Evolutionary conservation across 108 stramenopile species (phyloP).

Genomic region (Skeletonema menzelii): DNA sequence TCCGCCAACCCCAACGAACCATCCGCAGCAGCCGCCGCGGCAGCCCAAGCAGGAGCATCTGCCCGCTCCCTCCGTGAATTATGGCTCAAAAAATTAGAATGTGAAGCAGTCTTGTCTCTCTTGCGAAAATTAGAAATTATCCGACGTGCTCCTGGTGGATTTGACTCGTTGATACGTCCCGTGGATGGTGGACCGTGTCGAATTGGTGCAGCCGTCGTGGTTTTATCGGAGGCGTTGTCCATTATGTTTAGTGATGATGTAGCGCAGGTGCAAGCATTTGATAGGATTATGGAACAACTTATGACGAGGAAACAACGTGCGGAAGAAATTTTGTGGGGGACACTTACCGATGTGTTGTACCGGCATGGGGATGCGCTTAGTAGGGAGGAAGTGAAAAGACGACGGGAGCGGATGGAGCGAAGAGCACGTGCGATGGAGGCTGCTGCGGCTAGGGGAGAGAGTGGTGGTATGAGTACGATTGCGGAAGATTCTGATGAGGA

Average conservation of each 20-base stretch:
- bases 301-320: slow-evolving; percentile 83
- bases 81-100: slow-evolving; percentile 89
- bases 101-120: slow-evolving; percentile 73
- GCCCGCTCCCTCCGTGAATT: slow-evolving; percentile 80
- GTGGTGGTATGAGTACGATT: slow-evolving; percentile 19
- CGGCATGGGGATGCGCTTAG: slow-evolving; percentile 36
- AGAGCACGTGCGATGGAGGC: slow-evolving; percentile 34
- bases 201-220: slow-evolving; percentile 75
- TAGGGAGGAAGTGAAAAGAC: slow-evolving; percentile 21
- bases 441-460: slow-evolving; percentile 14
- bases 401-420: slow-evolving; percentile 30
- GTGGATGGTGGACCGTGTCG: slow-evolving; percentile 51
- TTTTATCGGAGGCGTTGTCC: slow-evolving; percentile 60
- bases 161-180: slow-evolving; percentile 58
- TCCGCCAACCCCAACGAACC: slow-evolving; percentile 50
- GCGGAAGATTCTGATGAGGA: slow-evolving; percentile 41
- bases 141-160: slow-evolving; percentile 76
- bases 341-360: slow-evolving; percentile 75
- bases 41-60: slow-evolving; percentile 41
- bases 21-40: slow-evolving; percentile 19
- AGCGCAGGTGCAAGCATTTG: slow-evolving; percentile 70
- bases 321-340: slow-evolving; percentile 86
- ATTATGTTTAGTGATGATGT: slow-evolving; percentile 83
- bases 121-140: slow-evolving; percentile 82
- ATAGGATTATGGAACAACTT: slow-evolving; percentile 82